Evolutionary conservation across 2,329 filamentous ascomycete species (phyloP).

Genomic region (Chaetomium strumarium): DNA sequence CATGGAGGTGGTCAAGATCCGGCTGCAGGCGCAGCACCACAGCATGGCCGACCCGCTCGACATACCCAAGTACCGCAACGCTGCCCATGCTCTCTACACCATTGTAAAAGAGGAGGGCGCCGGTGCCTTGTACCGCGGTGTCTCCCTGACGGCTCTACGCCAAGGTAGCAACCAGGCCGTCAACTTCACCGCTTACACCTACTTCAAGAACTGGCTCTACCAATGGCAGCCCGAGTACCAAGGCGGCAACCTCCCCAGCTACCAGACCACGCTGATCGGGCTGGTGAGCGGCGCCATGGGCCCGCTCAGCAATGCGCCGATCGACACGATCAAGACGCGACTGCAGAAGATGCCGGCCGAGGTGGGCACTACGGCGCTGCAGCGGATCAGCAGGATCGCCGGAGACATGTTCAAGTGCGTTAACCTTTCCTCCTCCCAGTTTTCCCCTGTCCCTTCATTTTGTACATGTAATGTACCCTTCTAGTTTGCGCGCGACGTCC

Average conservation of each 20-base stretch:
- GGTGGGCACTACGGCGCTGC: constrained; percentile 72
- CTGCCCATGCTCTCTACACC: constrained; percentile 75
- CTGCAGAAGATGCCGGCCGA: constrained; percentile 84
- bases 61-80: constrained; percentile 94
- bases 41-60: constrained; percentile 95
- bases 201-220: constrained; percentile 78
- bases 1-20: constrained; percentile 99
- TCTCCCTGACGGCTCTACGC: constrained; percentile 84
- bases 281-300: constrained; percentile 92
- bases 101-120: constrained; percentile 87
- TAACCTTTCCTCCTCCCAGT: not conserved
- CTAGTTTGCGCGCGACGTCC: not conserved
- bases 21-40: constrained; percentile 96
- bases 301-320: constrained; percentile 91
- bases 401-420: constrained; percentile 74
- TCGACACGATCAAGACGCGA: constrained; percentile 98
- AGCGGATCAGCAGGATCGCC: constrained; percentile 72
- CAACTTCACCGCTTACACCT: constrained; percentile 97
- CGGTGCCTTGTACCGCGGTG: constrained; percentile 84
- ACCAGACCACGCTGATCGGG: constrained; percentile 86
- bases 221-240: constrained; percentile 64
- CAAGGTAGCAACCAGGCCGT: constrained; percentile 97
- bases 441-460: not conserved
- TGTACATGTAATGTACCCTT: no score
- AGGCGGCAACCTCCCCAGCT: constrained; percentile 65